Conservation (phyloP, 805 yeast genomes). For the Kodamaea restingae region DNA sequence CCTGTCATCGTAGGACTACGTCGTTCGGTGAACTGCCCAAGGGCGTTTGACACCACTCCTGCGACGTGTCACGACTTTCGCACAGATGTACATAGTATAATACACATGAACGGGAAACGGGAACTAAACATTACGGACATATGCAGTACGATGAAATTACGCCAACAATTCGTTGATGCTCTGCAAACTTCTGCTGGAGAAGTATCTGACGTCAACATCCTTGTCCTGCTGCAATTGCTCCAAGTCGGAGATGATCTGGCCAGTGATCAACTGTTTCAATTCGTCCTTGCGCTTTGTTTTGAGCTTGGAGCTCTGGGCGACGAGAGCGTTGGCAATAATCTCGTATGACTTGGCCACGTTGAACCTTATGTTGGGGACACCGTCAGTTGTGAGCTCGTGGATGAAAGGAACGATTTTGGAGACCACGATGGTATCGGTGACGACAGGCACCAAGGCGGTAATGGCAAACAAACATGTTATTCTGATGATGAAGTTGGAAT, state of each 20-base stretch:
- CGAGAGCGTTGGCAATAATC: constrained; percentile 52
- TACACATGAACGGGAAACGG: constrained; percentile 5
- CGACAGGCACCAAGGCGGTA: constrained; percentile 74
- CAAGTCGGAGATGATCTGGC: constrained; percentile 60
- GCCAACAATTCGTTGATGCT: constrained; percentile 22
- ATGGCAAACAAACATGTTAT: constrained; percentile 87
- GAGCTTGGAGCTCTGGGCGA: constrained; percentile 9
- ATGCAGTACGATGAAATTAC: not conserved
- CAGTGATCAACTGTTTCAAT: constrained; percentile 25
- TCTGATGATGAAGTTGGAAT: constrained; percentile 82
- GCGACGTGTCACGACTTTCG: not conserved
- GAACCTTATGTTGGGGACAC: constrained; percentile 93
- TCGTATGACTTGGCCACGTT: constrained; percentile 86
- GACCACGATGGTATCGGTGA: constrained; percentile 51
- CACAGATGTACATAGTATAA: constrained; percentile 8
- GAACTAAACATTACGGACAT: constrained; percentile 5
- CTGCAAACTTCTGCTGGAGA: constrained; percentile 61
- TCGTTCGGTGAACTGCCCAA: too few relatives aligned
- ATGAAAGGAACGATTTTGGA: constrained; percentile 77
- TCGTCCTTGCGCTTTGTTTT: constrained; percentile 16
- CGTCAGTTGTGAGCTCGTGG: constrained; percentile 64
- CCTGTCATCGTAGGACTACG: too few relatives aligned
- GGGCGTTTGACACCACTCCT: too few relatives aligned
- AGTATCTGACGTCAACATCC: constrained; percentile 88
- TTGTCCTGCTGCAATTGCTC: constrained; percentile 62